phyloP scores from a whole-genome alignment of 768 basidiomycete species.

The Xerocomus brunneocitrinus region DNA sequence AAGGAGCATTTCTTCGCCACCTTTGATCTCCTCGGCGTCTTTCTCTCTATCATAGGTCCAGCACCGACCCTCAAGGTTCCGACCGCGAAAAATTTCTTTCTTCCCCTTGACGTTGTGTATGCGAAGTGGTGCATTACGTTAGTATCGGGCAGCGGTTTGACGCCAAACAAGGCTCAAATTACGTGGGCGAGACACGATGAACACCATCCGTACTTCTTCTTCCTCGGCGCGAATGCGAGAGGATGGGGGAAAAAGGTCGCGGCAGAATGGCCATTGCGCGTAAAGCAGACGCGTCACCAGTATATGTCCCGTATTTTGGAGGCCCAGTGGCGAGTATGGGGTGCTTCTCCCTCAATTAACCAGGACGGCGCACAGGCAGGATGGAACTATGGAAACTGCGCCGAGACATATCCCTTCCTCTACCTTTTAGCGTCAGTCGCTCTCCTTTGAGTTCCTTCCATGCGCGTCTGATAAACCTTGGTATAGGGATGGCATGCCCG shows the following conservation, averaged over 20 bases:
- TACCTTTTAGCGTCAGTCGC: not conserved
- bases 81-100: not conserved
- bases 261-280: not conserved
- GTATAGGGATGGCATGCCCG: not conserved
- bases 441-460: not conserved
- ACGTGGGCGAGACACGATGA: not conserved
- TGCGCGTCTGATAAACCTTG: not conserved
- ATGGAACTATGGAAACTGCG: not conserved
- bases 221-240: not conserved
- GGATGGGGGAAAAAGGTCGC: not conserved
- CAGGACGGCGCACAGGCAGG: not conserved
- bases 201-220: not conserved
- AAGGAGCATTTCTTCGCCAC: not conserved
- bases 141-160: not conserved
- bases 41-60: not conserved
- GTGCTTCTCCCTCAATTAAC: not conserved
- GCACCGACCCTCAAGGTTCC: not conserved
- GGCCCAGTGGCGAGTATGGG: too few relatives aligned
- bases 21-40: not conserved
- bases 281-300: not conserved
- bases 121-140: not conserved
- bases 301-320: not conserved
- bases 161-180: not conserved
- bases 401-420: not conserved
- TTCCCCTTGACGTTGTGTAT: not conserved